phyloP scores from a whole-genome alignment of 2,329 filamentous ascomycete species.

The Scorias spongiosa region DNA sequence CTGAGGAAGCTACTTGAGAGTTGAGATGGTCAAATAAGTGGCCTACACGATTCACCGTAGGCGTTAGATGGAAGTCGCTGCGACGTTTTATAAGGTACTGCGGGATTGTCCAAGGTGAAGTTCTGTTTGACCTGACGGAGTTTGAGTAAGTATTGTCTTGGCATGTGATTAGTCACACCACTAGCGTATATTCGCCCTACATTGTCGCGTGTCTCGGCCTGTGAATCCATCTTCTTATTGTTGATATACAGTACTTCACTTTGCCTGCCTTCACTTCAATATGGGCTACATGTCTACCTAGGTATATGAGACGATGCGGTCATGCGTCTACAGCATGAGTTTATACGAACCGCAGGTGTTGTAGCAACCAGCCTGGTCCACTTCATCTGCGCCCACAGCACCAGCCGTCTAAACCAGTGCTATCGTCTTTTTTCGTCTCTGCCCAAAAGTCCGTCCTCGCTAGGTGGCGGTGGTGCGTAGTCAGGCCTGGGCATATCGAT shows the following conservation, averaged over 20 bases:
- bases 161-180: not conserved
- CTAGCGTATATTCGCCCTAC: not conserved
- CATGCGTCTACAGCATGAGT: no score
- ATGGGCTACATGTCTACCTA: not conserved
- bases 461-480: conserved; percentile 35
- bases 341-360: no score
- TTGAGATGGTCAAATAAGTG: no score
- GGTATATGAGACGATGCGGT: no score
- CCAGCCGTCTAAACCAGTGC: not conserved
- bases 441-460: conserved; percentile 11
- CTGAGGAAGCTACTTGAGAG: no score
- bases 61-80: not conserved
- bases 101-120: conserved; percentile 4
- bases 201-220: no score
- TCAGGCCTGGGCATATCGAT: conserved; percentile 56
- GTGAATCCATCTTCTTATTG: no score
- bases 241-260: not conserved
- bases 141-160: conserved; percentile 1
- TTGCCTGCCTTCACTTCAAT: no score
- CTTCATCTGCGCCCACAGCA: no score
- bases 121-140: conserved; percentile 1
- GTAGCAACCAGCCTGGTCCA: no score
- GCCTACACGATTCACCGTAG: no score
- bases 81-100: not conserved
- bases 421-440: conserved; percentile 19